These are phyloP conservation scores for Barnettozyma sp. DNA, from an alignment of 805 yeast genomes.

Conservation along the genomic window DNA sequence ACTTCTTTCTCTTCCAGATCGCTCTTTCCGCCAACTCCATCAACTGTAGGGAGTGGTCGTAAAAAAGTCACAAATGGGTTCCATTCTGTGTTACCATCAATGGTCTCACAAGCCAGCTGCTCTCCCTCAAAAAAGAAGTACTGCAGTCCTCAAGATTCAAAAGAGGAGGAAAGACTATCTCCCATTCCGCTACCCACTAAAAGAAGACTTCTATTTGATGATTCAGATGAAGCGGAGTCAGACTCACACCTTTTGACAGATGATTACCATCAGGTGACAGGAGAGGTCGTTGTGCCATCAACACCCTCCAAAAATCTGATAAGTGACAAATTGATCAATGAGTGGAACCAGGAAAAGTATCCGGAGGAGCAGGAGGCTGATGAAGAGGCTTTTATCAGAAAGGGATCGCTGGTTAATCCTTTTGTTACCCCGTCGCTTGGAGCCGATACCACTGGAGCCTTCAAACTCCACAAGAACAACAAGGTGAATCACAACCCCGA, in stretches of 20 bases:
- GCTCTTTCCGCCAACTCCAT: conserved; percentile 26
- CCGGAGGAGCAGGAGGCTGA: conserved; percentile 15
- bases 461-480: conserved; percentile 6
- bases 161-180: conserved; percentile 9
- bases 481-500: conserved; percentile 18
- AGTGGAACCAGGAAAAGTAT: conserved; percentile 27
- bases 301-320: conserved; percentile 33
- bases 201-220: conserved; percentile 18
- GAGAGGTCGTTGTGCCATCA: conserved; percentile 4
- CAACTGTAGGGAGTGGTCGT: conserved; percentile 25
- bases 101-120: too few relatives aligned
- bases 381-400: conserved; percentile 13
- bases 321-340: conserved; percentile 25
- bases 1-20: conserved; percentile 14
- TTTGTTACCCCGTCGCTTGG: conserved; percentile 15
- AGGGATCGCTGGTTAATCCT: conserved; percentile 18
- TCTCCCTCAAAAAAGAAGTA: too few relatives aligned
- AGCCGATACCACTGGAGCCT: too few relatives aligned
- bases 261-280: too few relatives aligned
- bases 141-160: too few relatives aligned
- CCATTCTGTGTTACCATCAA: conserved; percentile 3
- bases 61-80: conserved; percentile 10
- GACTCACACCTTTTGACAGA: too few relatives aligned
- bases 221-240: conserved; percentile 10
- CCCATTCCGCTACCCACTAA: conserved; percentile 17